Conservation (phyloP, 257 asterid genomes). For the Handroanthus guayacan region DNA sequence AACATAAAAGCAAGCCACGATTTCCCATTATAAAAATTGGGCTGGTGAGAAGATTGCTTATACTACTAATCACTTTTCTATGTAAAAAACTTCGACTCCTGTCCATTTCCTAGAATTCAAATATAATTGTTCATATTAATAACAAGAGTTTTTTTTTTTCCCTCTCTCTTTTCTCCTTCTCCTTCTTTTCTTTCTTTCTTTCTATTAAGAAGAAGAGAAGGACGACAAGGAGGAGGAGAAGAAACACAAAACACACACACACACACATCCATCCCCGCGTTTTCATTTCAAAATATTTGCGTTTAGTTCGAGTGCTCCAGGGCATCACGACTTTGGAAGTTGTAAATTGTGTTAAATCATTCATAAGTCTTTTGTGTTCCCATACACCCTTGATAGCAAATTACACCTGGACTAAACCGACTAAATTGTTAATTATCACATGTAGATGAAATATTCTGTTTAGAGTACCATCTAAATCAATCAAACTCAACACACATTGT, state of each 20-base stretch:
- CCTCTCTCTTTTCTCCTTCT: too few relatives aligned
- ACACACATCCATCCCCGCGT: background rate
- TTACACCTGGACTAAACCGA: background rate
- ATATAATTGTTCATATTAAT: background rate
- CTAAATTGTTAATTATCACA: background rate
- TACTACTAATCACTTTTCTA: slow-evolving; percentile 3
- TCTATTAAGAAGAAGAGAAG: too few relatives aligned
- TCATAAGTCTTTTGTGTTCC: background rate
- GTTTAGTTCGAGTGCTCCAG: too few relatives aligned
- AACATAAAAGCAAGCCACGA: slow-evolving; percentile 22
- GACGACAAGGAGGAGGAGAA: too few relatives aligned
- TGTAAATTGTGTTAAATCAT: background rate
- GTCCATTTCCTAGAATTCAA: background rate
- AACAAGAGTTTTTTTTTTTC: too few relatives aligned
- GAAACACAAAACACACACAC: too few relatives aligned
- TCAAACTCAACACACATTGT: slow-evolving; percentile 17
- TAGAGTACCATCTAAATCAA: slow-evolving; percentile 1
- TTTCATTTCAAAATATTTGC: background rate
- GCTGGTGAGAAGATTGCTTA: background rate
- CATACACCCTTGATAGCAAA: background rate
- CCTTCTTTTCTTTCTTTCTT: too few relatives aligned
- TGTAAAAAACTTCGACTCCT: background rate
- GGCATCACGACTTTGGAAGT: background rate
- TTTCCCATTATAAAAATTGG: background rate
- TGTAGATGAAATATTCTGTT: background rate